These are phyloP conservation scores for Eruca vesicaria DNA, from an alignment of 441 rosid species.

Conservation along the genomic window DNA sequence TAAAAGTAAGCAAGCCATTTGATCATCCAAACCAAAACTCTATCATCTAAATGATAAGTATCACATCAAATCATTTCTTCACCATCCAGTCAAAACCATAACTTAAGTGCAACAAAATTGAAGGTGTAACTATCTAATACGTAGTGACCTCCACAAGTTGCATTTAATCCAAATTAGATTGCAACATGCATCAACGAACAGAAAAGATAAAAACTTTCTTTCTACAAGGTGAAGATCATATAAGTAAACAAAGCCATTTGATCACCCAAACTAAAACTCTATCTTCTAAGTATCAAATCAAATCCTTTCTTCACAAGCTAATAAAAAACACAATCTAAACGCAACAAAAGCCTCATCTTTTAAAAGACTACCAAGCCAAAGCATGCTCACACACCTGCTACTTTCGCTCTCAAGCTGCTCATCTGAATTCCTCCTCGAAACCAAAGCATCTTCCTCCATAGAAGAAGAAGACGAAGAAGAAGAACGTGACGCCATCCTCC, in stretches of 20 bases:
- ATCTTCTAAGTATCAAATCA: constrained; percentile 1
- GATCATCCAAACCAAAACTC: no score
- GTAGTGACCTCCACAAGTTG: not conserved
- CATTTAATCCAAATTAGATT: not conserved
- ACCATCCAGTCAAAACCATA: no score
- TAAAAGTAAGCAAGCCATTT: no score
- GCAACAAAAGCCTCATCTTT: not conserved
- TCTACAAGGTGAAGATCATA: not conserved
- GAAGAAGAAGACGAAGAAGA: constrained; percentile 37
- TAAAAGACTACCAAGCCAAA: not conserved
- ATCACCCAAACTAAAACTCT: constrained; percentile 4
- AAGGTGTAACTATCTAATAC: not conserved
- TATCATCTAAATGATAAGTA: no score
- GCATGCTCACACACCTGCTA: constrained; percentile 45
- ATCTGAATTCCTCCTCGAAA: constrained; percentile 52
- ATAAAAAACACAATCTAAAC: not conserved
- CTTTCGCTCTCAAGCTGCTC: constrained; percentile 60
- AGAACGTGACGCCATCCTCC: constrained; percentile 18
- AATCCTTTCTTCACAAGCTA: not conserved
- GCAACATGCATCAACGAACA: constrained; percentile 1
- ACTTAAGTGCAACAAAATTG: no score
- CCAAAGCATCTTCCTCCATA: constrained; percentile 51
- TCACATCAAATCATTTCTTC: no score
- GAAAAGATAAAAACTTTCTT: not conserved
- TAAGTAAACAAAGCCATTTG: not conserved